A percentile compares a stretch with the other conserved stretches of the same genome.
Conservation (phyloP, 164 flowering plant species). For the Saururus chinensis region DNA sequence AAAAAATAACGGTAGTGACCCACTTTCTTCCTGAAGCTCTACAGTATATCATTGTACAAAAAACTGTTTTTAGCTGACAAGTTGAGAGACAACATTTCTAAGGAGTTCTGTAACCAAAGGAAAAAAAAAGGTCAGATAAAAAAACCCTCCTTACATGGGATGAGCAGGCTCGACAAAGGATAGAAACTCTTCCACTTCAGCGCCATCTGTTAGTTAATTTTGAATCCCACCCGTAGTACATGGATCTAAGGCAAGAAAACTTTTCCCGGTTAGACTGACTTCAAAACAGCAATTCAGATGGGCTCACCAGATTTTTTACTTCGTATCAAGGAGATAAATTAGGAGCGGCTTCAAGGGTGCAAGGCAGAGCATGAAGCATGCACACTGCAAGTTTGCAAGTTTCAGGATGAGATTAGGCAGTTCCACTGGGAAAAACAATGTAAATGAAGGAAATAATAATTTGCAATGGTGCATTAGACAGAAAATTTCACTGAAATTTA, state of each 20-base stretch:
- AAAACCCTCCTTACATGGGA: background rate
- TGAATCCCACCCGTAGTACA: no score
- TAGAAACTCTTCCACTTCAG: no score
- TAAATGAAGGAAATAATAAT: conserved; percentile 8
- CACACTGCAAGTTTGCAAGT: conserved; percentile 25
- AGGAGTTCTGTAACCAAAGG: background rate
- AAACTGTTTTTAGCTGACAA: background rate
- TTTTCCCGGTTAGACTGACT: no score
- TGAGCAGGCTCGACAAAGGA: background rate
- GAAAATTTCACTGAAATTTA: background rate
- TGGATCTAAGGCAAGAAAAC: no score
- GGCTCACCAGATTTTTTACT: no score
- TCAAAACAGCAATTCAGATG: no score
- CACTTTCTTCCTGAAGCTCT: background rate
- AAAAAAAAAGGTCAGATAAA: background rate
- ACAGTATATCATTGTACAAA: background rate
- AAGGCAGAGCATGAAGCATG: conserved; percentile 30
- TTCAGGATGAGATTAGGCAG: conserved; percentile 26
- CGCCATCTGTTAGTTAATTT: no score
- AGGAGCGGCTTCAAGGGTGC: conserved; percentile 44
- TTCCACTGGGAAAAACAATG: conserved; percentile 38
- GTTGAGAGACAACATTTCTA: background rate
- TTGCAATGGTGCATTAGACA: background rate
- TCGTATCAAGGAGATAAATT: no score
- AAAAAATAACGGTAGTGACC: no score